Base-by-base conservation (phyloP, 1,284 basidiomycete species). In the Leccinum pachyderme region DNA sequence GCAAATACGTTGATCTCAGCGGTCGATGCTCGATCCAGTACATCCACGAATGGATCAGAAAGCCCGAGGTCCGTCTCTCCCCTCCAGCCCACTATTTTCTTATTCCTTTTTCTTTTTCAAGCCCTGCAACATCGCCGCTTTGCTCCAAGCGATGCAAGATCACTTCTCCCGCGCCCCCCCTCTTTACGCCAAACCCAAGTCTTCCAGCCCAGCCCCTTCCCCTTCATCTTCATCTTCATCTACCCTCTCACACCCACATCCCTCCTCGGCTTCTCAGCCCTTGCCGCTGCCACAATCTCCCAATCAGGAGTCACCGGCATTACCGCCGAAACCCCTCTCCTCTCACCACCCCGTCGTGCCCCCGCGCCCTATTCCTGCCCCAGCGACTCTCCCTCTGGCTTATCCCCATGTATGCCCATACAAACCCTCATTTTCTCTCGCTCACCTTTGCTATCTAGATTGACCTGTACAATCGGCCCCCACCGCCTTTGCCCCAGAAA, bases 91-190 rank as follows among this genome's bases (percentile, higher is more conserved):
- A 51, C 12, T 52, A 53, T 49, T 52, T 27, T 49, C 49, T 27
- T 56, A 52, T 47, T 44, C 49, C 49, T 62, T 31, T 52, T 50
- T 57, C 22, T 41, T 27, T 56, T 51, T 12, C 46, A 63, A 92
- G 89, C 84, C 82, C 49, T 89, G 89, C 71, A 85, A 78, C 69
- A 71, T 95, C 39, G 68, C 77, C 29, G 80, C 78, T 5, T 73
- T 95, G 24, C 67, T 93, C 52, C 84, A 89, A 60, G 81, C 83
- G 22, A 82, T 94, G 77, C 87, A 90, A 63, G 80, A 83, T 41
- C 78, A 88, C 55, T 99, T 99, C 74, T 93, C 91, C 7, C 77
- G 78, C 27, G 81, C 87, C 56, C 95, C 96, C 44, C 95, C 96
- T 5, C 86, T 98, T 12, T 98, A 95, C 69, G 87, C 95, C 39